Evolutionary conservation across 139 green algal species (phyloP).

Genomic region (Chlamydomonas sphaeroides): DNA sequence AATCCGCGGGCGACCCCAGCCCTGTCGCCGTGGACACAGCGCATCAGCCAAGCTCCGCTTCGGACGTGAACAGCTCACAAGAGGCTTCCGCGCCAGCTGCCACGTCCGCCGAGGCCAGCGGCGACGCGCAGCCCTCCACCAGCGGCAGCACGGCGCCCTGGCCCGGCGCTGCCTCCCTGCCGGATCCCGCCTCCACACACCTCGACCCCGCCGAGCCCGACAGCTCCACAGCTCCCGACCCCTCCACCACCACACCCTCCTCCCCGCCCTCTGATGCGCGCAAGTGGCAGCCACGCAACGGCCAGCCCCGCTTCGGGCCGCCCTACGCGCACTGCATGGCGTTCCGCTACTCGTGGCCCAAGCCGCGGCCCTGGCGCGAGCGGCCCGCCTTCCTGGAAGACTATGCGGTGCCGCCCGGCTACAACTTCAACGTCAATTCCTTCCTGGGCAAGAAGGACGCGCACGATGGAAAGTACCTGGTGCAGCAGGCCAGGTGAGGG

Average conservation of each 20-base stretch:
- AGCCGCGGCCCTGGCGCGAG: no score
- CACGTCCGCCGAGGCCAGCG: no score
- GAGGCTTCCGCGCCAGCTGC: no score
- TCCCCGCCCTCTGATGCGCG: not conserved
- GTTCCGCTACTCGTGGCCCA: not conserved
- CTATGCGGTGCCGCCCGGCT: slow-evolving; percentile 31
- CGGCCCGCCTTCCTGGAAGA: slow-evolving; percentile 46
- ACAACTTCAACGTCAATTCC: slow-evolving; percentile 51
- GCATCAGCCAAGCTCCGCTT: no score
- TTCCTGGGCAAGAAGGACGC: slow-evolving; percentile 51
- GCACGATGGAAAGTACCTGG: slow-evolving; percentile 50
- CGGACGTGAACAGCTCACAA: no score
- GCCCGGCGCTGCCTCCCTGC: not conserved
- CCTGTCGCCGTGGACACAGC: no score
- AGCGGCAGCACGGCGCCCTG: not conserved
- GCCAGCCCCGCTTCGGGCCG: not conserved
- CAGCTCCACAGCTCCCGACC: not conserved
- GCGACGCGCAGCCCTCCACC: not conserved
- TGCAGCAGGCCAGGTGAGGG: not conserved
- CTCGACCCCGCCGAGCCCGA: no score
- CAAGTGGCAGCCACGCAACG: no score
- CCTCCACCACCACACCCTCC: not conserved
- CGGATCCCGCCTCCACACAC: no score
- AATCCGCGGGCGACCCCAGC: no score
- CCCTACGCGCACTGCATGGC: not conserved